A percentile compares a stretch with the other conserved stretches of the same genome.
Evolutionary conservation across 169 alveolate species (phyloP).

Genomic region (Plasmodium ovale): DNA sequence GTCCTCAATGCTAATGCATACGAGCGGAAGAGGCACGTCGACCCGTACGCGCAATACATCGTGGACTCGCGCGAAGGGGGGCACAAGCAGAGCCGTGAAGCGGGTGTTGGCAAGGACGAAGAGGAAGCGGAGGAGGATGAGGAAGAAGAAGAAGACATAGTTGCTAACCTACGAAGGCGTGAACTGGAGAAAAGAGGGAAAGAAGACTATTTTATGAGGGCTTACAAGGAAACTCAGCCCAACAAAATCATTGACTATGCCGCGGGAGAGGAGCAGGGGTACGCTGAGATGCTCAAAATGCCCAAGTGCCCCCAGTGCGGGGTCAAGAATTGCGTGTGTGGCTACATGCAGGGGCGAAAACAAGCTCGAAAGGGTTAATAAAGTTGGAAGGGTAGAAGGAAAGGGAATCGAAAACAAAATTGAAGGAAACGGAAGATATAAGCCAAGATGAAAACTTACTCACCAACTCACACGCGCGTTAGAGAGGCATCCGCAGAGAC

Average conservation of each 20-base stretch:
- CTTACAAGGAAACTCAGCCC: conserved; percentile 56
- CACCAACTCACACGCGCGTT: too few relatives aligned
- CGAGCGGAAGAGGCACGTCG: conserved; percentile 35
- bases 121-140: not conserved
- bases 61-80: not conserved
- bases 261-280: conserved; percentile 32
- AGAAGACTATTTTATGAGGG: conserved; percentile 52
- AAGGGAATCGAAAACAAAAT: not conserved
- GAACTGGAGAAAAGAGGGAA: conserved; percentile 40
- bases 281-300: conserved; percentile 30
- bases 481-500: too few relatives aligned
- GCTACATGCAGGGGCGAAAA: conserved; percentile 35
- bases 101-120: not conserved
- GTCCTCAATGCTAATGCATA: conserved; percentile 25
- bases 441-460: not conserved
- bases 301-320: conserved; percentile 72
- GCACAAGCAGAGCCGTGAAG: not conserved
- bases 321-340: conserved; percentile 62
- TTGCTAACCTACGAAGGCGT: conserved; percentile 20
- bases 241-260: conserved; percentile 52
- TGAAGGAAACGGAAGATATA: not conserved
- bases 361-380: not conserved
- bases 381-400: not conserved
- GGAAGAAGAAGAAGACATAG: conserved; percentile 41
- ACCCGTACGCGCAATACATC: conserved; percentile 25